Evolutionary conservation across 83 land plant genomes (phyloP), one percentile per base, ranked within the genome.

Genomic region (Picea abies): DNA sequence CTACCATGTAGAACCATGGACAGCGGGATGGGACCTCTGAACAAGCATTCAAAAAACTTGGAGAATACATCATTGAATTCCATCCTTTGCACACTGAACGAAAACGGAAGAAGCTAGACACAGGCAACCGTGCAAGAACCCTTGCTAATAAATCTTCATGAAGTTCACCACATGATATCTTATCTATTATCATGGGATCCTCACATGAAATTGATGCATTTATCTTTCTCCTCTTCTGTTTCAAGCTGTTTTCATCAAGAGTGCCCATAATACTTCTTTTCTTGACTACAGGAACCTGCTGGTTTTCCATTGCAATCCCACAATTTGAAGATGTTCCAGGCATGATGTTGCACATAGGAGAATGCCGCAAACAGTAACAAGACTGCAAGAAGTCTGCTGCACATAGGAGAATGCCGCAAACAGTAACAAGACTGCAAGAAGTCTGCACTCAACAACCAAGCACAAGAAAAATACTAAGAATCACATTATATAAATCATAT

Each of bases 1-100:
- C 87, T 20, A 90, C 88, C 92, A 90, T 90, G 77, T 87, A 81
- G 52, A 88, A 90, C 88, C 92, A 90, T 4, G 92, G 92, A 15
- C 83, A 82, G 60, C 90, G 63, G 35, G 66, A 63, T 19, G 90
- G 87, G 23, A 91, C 78, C 49, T 82, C 56, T 8, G 89, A 80
- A 81, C 90, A 91, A 47, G 92, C 92, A 23, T 81, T 41, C 73
- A 72, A 82, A 83, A 91, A 91, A 61, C 86, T 78, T 26, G 88
- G 62, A 78, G 92, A 91, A 44, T 56, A 39, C 16, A 86, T 75
- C 41, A 86, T 79, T 11, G 92, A 88, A 67, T 83, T 88, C 90
- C 90, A 91, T 83, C 89, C 83, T 76, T 86, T 88, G 90, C 90
- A 91, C 78, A 91, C 89, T 47, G 93, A 91, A 83, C 83, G 84